Conservation (phyloP, 805 yeast species). For the Candida koratica region DNA sequence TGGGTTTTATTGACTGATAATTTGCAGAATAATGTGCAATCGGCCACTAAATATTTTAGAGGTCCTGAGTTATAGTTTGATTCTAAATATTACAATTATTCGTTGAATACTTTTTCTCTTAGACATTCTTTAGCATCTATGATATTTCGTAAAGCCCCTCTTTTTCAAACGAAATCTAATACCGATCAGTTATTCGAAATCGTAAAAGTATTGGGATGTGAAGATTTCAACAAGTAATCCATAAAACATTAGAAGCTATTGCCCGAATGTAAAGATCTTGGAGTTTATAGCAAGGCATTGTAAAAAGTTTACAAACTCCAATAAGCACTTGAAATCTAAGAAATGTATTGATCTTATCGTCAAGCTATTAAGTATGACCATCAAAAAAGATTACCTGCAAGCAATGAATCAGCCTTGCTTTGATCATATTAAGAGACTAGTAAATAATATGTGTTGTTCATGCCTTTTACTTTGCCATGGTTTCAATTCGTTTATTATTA, state of each 20-base stretch:
- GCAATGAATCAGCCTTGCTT: slow-evolving; percentile 68
- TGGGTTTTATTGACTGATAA: slow-evolving; percentile 87
- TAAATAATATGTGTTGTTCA: too few species aligned
- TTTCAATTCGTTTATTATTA: too few species aligned
- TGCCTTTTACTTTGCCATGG: too few species aligned
- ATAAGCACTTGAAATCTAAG: slow-evolving; percentile 59
- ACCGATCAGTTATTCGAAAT: slow-evolving; percentile 89
- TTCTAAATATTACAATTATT: slow-evolving; percentile 83
- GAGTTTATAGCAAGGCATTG: slow-evolving; percentile 81
- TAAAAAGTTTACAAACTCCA: slow-evolving; percentile 67
- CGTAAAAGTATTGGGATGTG: slow-evolving; percentile 83
- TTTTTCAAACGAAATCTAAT: slow-evolving; percentile 87
- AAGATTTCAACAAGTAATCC: slow-evolving; percentile 65
- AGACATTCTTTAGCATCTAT: slow-evolving; percentile 93
- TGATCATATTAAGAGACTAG: slow-evolving; percentile 19
- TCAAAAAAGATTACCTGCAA: slow-evolving; percentile 84
- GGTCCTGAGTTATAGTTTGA: slow-evolving; percentile 90
- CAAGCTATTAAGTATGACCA: slow-evolving; percentile 81
- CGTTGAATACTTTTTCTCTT: slow-evolving; percentile 89
- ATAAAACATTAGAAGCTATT: slow-evolving; percentile 66
- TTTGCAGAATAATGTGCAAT: slow-evolving; percentile 93
- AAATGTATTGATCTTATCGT: slow-evolving; percentile 82
- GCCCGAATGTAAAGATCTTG: slow-evolving; percentile 65
- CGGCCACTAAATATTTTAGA: slow-evolving; percentile 88
- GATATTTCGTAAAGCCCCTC: slow-evolving; percentile 85